Base-by-base conservation (phyloP, 2,329 filamentous ascomycete genomes). In the Leptodontidium sp. region DNA sequence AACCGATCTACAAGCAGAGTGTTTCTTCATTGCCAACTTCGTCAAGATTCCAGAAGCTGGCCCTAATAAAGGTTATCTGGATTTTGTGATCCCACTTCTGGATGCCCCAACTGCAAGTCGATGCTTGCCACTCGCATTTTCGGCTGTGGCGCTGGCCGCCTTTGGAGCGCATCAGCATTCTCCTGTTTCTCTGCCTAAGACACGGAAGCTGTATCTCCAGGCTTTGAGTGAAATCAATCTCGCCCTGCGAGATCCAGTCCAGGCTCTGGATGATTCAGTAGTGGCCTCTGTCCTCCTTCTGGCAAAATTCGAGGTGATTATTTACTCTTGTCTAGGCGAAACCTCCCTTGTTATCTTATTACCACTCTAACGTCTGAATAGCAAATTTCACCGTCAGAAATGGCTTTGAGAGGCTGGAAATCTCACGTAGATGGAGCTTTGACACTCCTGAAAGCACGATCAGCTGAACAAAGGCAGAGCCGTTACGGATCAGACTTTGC, bases 381-480 rank as follows among this genome's bases (percentile, higher is more conserved):
- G 74, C 70, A 74, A 71, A 61, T 88, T 83, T 1, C 84, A 85
- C 11, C 85, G 83, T 66, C 82, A 86, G 52, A 86, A 53, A 78
- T 86, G 68, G 84, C 84, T 17, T 83, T 84, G 75, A 78, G 84
- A 58, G 86, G 86, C 1, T 90, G 87, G 87, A 85, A 85, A 3
- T 87, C 86, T 9, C 87, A 90, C 69, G 83, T 86, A 11, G 84
- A 88, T 68, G 87, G 87, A 8, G 87, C 87, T n/a, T 84, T 89
- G 40, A 84, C 87, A 70, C 79, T 89, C 0, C 84, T 87, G 63
- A 86, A 85, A 74, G 81, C 82, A 0, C 82, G 87, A 26, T 38
- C 55, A 24, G 55, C 32, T 2, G n/a, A 21, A 15, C 32, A 43
- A 21, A 58, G 26, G 3, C 17, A 15, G 38, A 58, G 55, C 21